Conservation (phyloP, 2,329 filamentous ascomycete genomes). For the Exophiala spinifera region DNA sequence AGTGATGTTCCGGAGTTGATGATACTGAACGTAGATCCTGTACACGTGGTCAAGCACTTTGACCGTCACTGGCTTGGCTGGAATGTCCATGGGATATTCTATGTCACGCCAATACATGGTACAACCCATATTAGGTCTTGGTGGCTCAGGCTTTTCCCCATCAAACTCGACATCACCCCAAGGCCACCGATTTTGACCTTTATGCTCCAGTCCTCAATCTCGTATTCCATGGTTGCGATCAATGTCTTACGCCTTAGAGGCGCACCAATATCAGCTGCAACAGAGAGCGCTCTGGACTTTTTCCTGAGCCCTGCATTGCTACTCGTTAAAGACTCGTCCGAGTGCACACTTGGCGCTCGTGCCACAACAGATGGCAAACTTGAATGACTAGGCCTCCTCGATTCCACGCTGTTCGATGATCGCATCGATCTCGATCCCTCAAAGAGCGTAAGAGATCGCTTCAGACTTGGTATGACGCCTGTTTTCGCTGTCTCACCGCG, state of each 20-base stretch:
- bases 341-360: no score
- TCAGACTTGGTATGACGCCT: conserved; percentile 39
- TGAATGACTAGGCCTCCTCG: no score
- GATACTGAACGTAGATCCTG: conserved; percentile 62
- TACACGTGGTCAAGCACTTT: conserved; percentile 60
- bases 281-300: no score
- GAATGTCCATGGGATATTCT: conserved; percentile 57
- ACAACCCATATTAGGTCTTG: conserved; percentile 66
- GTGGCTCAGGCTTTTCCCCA: conserved; percentile 65
- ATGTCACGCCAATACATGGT: conserved; percentile 59
- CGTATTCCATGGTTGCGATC: conserved; percentile 70
- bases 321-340: no score
- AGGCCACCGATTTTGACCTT: conserved; percentile 70
- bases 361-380: no score
- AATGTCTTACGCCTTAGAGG: no score
- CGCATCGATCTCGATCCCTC: no score
- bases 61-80: conserved; percentile 60
- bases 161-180: conserved; percentile 67
- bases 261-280: no score
- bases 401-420: no score
- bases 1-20: conserved; percentile 62
- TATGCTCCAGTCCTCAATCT: conserved; percentile 67
- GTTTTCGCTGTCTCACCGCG: conserved; percentile 53
- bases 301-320: no score
- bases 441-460: no score